Evolutionary conservation across 208 protist genomes (phyloP).

Genomic region (Leishmania major): DNA sequence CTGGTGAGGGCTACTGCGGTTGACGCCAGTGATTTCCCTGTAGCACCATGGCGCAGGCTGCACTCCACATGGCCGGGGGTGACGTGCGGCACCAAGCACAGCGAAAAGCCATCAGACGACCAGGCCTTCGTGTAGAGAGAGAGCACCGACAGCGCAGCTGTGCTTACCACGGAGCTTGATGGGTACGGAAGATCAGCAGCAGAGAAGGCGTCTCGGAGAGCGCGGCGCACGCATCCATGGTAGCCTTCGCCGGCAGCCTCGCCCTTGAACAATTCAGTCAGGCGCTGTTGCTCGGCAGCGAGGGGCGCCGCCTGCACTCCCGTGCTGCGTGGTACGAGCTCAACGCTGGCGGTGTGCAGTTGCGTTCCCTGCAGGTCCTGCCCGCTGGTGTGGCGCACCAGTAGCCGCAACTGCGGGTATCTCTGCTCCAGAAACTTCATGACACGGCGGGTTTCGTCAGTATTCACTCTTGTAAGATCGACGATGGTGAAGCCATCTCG

Average conservation of each 20-base stretch:
- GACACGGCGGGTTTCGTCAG: slow-evolving; percentile 17
- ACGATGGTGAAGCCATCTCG: slow-evolving; percentile 11
- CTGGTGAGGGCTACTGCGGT: slow-evolving; percentile 8
- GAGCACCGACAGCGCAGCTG: slow-evolving; percentile 6
- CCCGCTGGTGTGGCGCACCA: slow-evolving; percentile 60
- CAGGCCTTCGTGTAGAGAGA: slow-evolving; percentile 22
- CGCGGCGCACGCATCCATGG: slow-evolving; percentile 29
- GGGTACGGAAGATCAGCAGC: slow-evolving; percentile 21
- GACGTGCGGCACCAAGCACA: not conserved
- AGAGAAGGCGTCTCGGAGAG: slow-evolving; percentile 57
- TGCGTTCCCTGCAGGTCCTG: slow-evolving; percentile 55
- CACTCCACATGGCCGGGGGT: slow-evolving; percentile 4
- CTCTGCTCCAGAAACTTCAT: slow-evolving; percentile 14
- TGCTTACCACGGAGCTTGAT: not conserved
- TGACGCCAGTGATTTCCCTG: not conserved
- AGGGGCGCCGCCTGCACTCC: not conserved
- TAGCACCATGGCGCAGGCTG: slow-evolving; percentile 1
- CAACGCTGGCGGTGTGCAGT: slow-evolving; percentile 66
- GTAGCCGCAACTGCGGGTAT: slow-evolving; percentile 53
- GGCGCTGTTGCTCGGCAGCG: slow-evolving; percentile 30
- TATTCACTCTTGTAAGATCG: slow-evolving; percentile 9
- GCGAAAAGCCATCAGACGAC: slow-evolving; percentile 17
- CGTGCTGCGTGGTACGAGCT: slow-evolving; percentile 26
- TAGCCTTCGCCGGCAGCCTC: slow-evolving; percentile 49
- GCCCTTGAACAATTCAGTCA: slow-evolving; percentile 55